Base-by-base conservation (phyloP, 345 rosid genomes). In the Brassica cretica region DNA sequence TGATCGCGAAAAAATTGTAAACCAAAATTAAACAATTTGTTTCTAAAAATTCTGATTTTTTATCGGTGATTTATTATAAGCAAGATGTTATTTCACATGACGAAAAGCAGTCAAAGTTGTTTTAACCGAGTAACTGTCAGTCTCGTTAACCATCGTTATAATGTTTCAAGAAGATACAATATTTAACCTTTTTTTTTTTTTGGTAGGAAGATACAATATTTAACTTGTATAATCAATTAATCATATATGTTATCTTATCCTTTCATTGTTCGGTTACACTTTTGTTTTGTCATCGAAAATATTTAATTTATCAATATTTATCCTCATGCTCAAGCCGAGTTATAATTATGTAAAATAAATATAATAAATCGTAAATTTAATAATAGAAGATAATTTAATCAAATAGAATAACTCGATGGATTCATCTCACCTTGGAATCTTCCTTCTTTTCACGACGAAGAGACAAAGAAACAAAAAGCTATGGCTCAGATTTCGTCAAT, bases 401-500 rank as follows among this genome's bases (percentile, higher is more conserved):
- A 77, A 56, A 41, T 2, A 41, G 60, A 65, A 41, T 3, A 58
- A 65, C 58, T 66, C n/a, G 78, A 32, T 68, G 78, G 74, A 72
- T 73, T 61, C 64, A 73, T 68, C 56, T 74, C 67, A 74, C 79
- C 61, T 35, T 30, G 11, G 53, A 53, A 68, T 73, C 75, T 67
- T 59, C 62, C 78, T 80, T 56, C 63, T 70, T 75, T 64, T 41
- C 24, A 80, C 85, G 81, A 76, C 83, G 84, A 70, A 82, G 71
- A 64, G 78, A 79, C 81, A 82, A 74, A 70, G 72, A 70, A 75
- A 70, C 82, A 80, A 75, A 80, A 75, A 65, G 75, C 72, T 55
- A 83, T 81, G 82, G 84, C 73, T 77, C 77, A 77, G 77, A 81
- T 84, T 82, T 83, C 74, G 55, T 70, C 66, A 55, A 73, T 73